phyloP scores from a whole-genome alignment of 495 filamentous ascomycete species.

The Penicillium herquei region DNA sequence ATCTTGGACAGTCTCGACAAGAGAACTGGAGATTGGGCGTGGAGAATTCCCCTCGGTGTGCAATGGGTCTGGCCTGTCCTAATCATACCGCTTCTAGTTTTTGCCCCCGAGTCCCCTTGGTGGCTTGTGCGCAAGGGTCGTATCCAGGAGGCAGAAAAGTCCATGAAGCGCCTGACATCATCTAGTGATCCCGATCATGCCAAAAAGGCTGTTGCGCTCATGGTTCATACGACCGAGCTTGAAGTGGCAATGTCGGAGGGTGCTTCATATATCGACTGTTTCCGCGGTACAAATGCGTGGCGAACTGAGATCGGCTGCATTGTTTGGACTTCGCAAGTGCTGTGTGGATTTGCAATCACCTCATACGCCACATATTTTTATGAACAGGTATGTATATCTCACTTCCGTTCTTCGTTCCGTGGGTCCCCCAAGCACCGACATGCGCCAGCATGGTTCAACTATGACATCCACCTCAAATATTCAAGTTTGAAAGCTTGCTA shows the following conservation, averaged over 20 bases:
- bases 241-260: conserved; percentile 58
- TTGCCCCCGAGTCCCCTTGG: conserved; percentile 65
- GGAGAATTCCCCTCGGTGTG: conserved; percentile 57
- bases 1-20: conserved; percentile 49
- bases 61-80: conserved; percentile 68
- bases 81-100: conserved; percentile 52
- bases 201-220: conserved; percentile 52
- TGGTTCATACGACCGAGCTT: conserved; percentile 59
- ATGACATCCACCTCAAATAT: no score
- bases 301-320: conserved; percentile 73
- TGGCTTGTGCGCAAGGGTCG: conserved; percentile 59
- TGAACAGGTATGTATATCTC: conserved; percentile 62
- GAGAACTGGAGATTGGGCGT: conserved; percentile 36
- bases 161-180: conserved; percentile 39
- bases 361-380: conserved; percentile 76
- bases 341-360: conserved; percentile 68
- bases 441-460: no score
- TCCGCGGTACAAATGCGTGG: conserved; percentile 64
- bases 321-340: conserved; percentile 70
- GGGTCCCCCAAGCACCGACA: no score
- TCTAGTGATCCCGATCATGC: conserved; percentile 49
- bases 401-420: no score
- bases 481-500: no score
- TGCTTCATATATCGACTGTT: conserved; percentile 66
- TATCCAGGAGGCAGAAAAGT: conserved; percentile 41